phyloP scores from a whole-genome alignment of 2,329 filamentous ascomycete species.

The Ascochyta fabae region DNA sequence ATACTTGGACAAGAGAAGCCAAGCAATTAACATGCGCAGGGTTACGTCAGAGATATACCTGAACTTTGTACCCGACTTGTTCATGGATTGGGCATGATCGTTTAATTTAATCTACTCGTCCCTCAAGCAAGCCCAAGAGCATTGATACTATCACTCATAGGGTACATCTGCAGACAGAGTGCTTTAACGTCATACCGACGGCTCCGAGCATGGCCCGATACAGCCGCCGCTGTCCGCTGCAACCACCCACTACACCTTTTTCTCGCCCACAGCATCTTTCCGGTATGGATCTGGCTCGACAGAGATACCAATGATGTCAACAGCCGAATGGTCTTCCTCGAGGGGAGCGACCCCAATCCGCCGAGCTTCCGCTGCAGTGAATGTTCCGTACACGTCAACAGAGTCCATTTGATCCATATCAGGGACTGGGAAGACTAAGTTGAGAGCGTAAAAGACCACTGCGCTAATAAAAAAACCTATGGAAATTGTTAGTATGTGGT shows the following conservation, averaged over 20 bases:
- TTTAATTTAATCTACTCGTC: not conserved
- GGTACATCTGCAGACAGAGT: not conserved
- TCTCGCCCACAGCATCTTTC: conserved; percentile 1
- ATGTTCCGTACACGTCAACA: conserved; percentile 55
- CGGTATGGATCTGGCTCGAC: not conserved
- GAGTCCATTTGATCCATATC: conserved; percentile 54
- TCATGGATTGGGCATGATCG: not conserved
- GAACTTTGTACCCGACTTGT: not conserved
- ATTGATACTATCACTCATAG: not conserved
- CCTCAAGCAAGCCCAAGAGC: not conserved
- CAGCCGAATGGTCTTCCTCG: conserved; percentile 17
- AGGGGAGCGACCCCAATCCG: conserved; percentile 49
- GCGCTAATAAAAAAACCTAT: conserved; percentile 51
- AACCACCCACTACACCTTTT: conserved; percentile 5
- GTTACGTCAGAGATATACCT: conserved; percentile 8
- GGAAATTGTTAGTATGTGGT: conserved; percentile 1
- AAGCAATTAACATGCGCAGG: not conserved
- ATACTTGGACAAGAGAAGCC: not conserved
- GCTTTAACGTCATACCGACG: not conserved
- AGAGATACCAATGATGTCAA: conserved; percentile 5
- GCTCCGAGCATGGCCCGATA: not conserved
- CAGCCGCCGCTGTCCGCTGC: not conserved
- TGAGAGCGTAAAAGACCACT: conserved; percentile 43
- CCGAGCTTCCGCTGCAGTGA: conserved; percentile 53
- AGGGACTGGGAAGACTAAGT: conserved; percentile 50